Evolutionary conservation across 2,329 filamentous ascomycete genomes (phyloP).

Genomic region (Diaporthe vexans): DNA sequence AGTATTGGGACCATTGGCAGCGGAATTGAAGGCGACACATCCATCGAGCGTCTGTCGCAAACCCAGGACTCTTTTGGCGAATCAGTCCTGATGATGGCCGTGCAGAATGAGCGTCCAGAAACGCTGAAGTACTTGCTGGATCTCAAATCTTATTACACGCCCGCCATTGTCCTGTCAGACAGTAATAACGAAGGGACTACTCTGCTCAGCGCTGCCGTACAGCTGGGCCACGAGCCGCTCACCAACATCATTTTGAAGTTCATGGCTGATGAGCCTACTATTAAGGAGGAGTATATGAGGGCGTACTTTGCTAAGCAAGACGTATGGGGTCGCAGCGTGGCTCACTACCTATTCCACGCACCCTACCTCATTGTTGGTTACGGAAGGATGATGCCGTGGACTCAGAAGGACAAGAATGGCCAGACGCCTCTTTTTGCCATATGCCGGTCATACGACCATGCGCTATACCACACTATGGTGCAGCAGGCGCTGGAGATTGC

Average conservation of each 20-base stretch:
- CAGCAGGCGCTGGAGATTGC: constrained; percentile 83
- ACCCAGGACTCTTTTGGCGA: constrained; percentile 81
- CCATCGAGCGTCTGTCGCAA: constrained; percentile 81
- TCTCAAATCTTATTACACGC: constrained; percentile 81
- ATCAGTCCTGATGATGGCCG: constrained; percentile 89
- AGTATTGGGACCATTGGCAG: constrained; percentile 82
- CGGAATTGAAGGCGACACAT: constrained; percentile 86
- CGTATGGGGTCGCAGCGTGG: constrained; percentile 86
- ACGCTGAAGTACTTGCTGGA: constrained; percentile 85
- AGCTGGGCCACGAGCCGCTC: constrained; percentile 81
- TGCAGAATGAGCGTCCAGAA: constrained; percentile 79
- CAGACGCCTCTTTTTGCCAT: constrained; percentile 98
- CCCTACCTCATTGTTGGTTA: constrained; percentile 84
- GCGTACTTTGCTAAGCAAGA: constrained; percentile 84
- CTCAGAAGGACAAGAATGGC: constrained; percentile 92
- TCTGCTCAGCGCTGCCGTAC: constrained; percentile 89
- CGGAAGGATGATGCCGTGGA: constrained; percentile 86
- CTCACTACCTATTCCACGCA: constrained; percentile 96
- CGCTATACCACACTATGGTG: constrained; percentile 89
- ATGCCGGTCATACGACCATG: constrained; percentile 95
- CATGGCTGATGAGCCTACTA: constrained; percentile 64
- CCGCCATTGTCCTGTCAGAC: constrained; percentile 81
- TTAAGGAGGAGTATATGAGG: constrained; percentile 67
- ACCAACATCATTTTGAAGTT: constrained; percentile 83
- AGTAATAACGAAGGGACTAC: constrained; percentile 92